Conservation (phyloP, 2,329 filamentous ascomycete genomes). For the Cordyceps cateniannulata region DNA sequence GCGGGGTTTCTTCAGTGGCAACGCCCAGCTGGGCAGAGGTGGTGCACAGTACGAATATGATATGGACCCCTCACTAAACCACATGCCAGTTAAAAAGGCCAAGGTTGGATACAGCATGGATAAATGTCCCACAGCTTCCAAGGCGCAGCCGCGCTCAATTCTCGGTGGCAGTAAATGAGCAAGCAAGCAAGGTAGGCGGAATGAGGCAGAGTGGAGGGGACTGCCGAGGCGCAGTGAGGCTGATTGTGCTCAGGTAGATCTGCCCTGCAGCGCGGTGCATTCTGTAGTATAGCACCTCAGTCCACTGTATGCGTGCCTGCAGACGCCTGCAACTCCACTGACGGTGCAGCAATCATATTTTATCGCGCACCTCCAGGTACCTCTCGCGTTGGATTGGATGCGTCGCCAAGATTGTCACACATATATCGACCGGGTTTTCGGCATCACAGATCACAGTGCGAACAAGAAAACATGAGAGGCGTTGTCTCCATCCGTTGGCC, state of each 20-base stretch:
- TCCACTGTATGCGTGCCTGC: background rate
- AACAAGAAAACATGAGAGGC: background rate
- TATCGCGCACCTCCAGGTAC: slow-evolving; percentile 2
- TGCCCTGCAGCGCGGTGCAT: no score
- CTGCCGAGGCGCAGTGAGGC: background rate
- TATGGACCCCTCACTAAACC: background rate
- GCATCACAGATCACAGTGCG: slow-evolving; percentile 8
- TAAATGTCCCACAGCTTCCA: background rate
- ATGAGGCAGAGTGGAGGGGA: background rate
- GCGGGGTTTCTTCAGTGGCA: slow-evolving; percentile 1
- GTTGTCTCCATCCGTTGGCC: background rate
- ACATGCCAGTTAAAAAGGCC: background rate
- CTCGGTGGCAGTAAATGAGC: no score
- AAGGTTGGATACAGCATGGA: background rate
- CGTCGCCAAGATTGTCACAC: background rate
- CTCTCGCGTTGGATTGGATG: background rate
- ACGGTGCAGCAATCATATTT: background rate
- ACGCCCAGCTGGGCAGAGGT: background rate
- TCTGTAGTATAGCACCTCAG: no score
- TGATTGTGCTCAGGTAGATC: no score
- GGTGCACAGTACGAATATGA: background rate
- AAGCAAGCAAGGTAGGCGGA: no score
- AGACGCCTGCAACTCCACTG: background rate
- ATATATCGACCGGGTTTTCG: background rate
- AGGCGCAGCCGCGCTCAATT: background rate